Percentiles rank a stretch among this genome's conserved stretches.
phyloP scores from a whole-genome alignment of 495 filamentous ascomycete genomes.

The Xylaria curta region DNA sequence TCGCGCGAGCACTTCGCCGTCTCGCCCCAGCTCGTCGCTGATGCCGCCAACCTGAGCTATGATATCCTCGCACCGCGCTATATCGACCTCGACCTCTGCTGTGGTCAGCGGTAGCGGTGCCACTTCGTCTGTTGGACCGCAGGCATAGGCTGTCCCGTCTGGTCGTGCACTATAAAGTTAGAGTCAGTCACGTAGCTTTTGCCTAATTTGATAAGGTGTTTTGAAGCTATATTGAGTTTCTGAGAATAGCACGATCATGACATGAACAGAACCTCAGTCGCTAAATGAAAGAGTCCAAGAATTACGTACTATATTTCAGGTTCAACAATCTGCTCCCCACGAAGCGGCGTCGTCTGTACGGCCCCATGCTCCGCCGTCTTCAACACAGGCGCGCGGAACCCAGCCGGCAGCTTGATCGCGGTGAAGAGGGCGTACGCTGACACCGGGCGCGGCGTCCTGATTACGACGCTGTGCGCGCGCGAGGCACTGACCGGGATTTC shows the following conservation, averaged over 20 bases:
- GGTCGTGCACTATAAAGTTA: conserved; percentile 63
- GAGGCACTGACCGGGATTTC: conserved; percentile 75
- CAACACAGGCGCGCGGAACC: conserved; percentile 44
- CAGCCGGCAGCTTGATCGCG: conserved; percentile 71
- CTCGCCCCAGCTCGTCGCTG: conserved; percentile 68
- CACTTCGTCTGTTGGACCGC: conserved; percentile 70
- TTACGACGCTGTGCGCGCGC: conserved; percentile 83
- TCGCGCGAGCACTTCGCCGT: conserved; percentile 71
- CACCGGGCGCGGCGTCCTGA: conserved; percentile 64
- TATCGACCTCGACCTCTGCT: conserved; percentile 76
- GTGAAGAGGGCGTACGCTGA: conserved; percentile 84
- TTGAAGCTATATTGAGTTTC: no score
- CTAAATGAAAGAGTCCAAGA: neutral
- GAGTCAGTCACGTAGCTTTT: no score
- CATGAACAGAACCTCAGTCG: neutral
- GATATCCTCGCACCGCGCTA: conserved; percentile 76
- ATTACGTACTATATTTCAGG: conserved; percentile 74
- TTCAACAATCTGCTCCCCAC: conserved; percentile 58
- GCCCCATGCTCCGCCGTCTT: conserved; percentile 47
- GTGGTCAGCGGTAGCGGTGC: conserved; percentile 72
- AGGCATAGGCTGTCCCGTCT: conserved; percentile 82
- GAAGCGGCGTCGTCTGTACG: conserved; percentile 32
- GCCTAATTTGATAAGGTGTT: no score
- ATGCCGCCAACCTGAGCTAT: conserved; percentile 73
- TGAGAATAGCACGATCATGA: no score